Evolutionary conservation across 768 basidiomycete genomes (phyloP), one percentile per base, ranked within the genome.

Genomic region (Phaffia australis): DNA sequence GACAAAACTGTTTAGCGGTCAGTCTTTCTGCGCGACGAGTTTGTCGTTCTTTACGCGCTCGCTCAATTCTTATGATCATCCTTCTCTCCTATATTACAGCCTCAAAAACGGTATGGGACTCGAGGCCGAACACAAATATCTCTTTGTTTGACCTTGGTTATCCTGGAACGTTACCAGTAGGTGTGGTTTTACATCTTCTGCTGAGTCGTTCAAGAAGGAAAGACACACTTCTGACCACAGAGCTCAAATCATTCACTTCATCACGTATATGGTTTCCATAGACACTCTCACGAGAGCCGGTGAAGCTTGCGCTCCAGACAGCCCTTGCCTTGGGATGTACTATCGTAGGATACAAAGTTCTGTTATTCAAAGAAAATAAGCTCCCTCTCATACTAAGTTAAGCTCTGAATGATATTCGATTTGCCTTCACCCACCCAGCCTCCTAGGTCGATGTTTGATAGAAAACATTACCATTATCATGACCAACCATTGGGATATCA

Each of bases 391-490:
- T 35, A 18, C 21, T 25, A 21, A 35, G 11, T 23, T 32, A 11
- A 42, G 11, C 35, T 42, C 4, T 42, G 35, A 42, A 11, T 42
- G 11, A 42, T 11, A 11, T 4, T 11, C 11, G 35, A 42, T 42
- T 42, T 42, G 11, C 42, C 25, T 4, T 30, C 15, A n/a, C 42
- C 6, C 51, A 70, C 81, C 5, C 80, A 94, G 60, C 88, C 88
- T 70, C 70, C 71, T 0, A 80, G 81, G 23, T 94, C 90, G 0
- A 81, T 88, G 0, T 98, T 98, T 72, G 95, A 98, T 76, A 81
- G 95, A 70, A 99, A 99, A 74, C 95, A 98, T 75, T 99, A 99
- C 75, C 97, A 97, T 76, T 98, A 99, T 73, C 82, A 89, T 5
- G 95, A 98, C 76, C 81, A 95, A 47, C 92, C 95, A 0, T 81